A percentile compares a stretch with the other conserved stretches of the same genome.
phyloP scores from a whole-genome alignment of 1,284 basidiomycete species.

The Trichosporon sp. region DNA sequence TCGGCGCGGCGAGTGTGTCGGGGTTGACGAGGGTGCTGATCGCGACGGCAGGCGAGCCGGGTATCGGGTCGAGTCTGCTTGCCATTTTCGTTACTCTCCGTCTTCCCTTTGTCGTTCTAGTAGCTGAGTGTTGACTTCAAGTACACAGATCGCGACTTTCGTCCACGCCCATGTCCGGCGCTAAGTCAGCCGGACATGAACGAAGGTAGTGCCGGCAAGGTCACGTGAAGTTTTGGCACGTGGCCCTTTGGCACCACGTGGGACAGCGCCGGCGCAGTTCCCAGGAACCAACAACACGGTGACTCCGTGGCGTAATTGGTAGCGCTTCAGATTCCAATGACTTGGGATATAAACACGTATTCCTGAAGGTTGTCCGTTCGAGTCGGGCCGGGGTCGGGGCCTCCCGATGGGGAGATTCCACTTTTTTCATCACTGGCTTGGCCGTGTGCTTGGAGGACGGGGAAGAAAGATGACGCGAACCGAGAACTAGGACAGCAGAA shows the following conservation, averaged over 20 bases:
- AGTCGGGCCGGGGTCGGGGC: conserved; percentile 12
- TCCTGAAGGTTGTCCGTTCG: conserved; percentile 14
- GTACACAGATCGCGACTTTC: too few species aligned
- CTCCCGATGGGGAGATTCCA: conserved; percentile 4
- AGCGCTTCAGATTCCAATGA: conserved; percentile 13
- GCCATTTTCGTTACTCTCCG: background rate
- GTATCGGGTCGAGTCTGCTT: background rate
- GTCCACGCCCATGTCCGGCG: background rate
- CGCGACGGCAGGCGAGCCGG: background rate
- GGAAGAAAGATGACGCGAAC: too few species aligned
- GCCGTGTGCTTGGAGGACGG: too few species aligned
- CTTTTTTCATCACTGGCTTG: background rate
- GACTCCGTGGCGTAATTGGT: conserved; percentile 13
- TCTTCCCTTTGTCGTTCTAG: background rate
- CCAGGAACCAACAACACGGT: conserved; percentile 2
- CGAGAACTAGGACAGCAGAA: too few species aligned
- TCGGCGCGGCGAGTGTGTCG: background rate
- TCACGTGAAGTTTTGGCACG: background rate
- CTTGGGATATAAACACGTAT: background rate
- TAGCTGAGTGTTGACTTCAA: background rate
- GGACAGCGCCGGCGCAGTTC: background rate
- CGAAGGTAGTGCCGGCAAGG: too few species aligned
- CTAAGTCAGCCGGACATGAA: too few species aligned
- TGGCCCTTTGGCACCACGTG: background rate
- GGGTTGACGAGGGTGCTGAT: background rate